Evolutionary conservation across 306 rosid genomes (phyloP).

Genomic region (Aeschynomene evenia): DNA sequence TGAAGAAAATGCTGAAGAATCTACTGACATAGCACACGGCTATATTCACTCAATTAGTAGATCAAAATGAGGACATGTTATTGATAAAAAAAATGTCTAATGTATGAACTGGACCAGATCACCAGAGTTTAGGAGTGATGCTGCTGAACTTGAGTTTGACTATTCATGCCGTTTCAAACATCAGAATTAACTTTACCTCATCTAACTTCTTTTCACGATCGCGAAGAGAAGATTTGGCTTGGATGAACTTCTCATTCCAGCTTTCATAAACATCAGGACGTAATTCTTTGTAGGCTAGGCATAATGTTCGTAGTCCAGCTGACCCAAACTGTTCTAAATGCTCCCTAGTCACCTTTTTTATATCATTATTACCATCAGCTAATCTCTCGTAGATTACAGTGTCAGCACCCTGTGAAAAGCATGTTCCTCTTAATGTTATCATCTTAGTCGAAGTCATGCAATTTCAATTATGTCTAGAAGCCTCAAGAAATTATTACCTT

Average conservation of each 20-base stretch:
- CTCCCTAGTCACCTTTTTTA: conserved; percentile 62
- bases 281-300: conserved; percentile 74
- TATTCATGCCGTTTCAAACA: neutral
- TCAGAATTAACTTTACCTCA: conserved; percentile 59
- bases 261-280: conserved; percentile 62
- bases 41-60: neutral
- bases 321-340: conserved; percentile 73
- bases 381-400: conserved; percentile 70
- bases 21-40: neutral
- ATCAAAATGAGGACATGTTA: too few species aligned
- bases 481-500: conserved; percentile 54
- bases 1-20: neutral
- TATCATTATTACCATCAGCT: conserved; percentile 46
- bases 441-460: conserved; percentile 9
- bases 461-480: conserved; percentile 9
- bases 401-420: conserved; percentile 68
- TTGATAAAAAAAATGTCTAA: too few species aligned
- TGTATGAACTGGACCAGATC: neutral
- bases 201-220: conserved; percentile 85
- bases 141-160: neutral
- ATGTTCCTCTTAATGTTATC: conserved; percentile 35
- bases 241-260: conserved; percentile 77
- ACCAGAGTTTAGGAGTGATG: neutral
- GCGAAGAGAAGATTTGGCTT: conserved; percentile 68
- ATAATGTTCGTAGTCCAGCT: conserved; percentile 69